Evolutionary conservation across 192 early-diverging fungal species (phyloP), one percentile per base, ranked within the genome.

Genomic region (Phlyctochytrium planicorne): DNA sequence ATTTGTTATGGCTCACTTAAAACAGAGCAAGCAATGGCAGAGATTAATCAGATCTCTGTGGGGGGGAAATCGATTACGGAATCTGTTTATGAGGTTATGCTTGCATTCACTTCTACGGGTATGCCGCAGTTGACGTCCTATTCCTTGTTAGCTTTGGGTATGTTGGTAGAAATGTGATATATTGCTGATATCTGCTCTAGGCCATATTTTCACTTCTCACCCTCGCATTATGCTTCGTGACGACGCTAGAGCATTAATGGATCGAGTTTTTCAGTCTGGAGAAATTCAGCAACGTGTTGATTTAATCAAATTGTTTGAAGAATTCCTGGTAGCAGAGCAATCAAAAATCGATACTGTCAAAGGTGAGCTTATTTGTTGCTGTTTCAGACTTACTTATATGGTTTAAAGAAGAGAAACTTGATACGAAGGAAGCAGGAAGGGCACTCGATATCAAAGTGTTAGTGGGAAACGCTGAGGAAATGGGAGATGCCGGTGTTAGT

Each of bases 401-500:
- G 30, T 29, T 14, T 64, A 29, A 25, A 66, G 62, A 73, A 71
- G 65, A 57, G 16, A 73, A 30, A 3, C 53, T 34, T 40, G 27
- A 23, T 2, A 55, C 67, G 47, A 60, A 55, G 20, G 56, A 65
- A 24, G 10, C 12, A 20, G 60, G 59, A 25, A 66, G 60, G 50
- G 24, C 29, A 33, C 31, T 94, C 23, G 91, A 95, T 71, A 78
- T 93, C 16, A 81, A 85, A 32, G 83, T 89, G 27, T 72, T 96
- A 30, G 81, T 95, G 3, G 94, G 94, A 25, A 91, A 91, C 66
- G 88, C 90, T 0, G 87, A 88, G 32, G 90, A 90, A 53, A 87
- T 93, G 80, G 87, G 87, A 24, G 93, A 93, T 63, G 86, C 89
- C 3, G 93, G 92, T n/a, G 88, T 97, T n/a, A 91, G 89, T 35